Base-by-base conservation (phyloP, 345 rosid species). In the Reutealis trisperma region DNA sequence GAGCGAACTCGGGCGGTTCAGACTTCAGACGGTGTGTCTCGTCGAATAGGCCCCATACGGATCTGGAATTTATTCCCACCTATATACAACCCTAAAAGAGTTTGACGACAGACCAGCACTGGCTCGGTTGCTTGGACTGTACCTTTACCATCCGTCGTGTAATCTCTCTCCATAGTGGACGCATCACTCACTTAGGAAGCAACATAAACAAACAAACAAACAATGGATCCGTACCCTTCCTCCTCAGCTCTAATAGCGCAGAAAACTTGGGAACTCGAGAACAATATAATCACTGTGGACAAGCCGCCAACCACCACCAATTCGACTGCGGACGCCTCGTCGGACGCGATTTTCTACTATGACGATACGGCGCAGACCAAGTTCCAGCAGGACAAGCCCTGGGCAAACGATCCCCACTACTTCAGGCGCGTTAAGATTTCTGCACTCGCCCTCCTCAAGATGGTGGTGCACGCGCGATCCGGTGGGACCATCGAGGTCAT, bases 391-490 rank as follows among this genome's bases (percentile, higher is more conserved):
- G 98, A 96, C 80, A 96, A 88, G 88, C 99, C 98, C 27, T 96
- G 99, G 99, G 76, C 90, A 54, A 85, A 86, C 59, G 98, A 94
- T 52, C 98, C 97, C 45, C 93, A 96, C 89, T 94, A 89, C 90
- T 96, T 96, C 87, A 89, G 96, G 84, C 96, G 97, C 72, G 99
- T 96, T 11, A 95, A 87, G 87, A 91, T 96, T 87, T 96, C 98
- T 13, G 99, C 99, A 1, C 97, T 96, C 63, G 99, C 98, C 15
- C 91, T 96, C 25, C 93, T 94, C 22, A 96, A 96, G 93, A 96
- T 96, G 99, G 99, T 92, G 13, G 99, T 96, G 11, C 99, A 96
- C 87, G 98, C 99, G 34, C 99, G 99, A 80, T 96, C 99, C 34
- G 99, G 99, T 21, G 99, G 99, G 37, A 96, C 93, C 82, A 94